Conservation (phyloP, 352 stramenopile genomes). For the Phytophthora hibernalis region DNA sequence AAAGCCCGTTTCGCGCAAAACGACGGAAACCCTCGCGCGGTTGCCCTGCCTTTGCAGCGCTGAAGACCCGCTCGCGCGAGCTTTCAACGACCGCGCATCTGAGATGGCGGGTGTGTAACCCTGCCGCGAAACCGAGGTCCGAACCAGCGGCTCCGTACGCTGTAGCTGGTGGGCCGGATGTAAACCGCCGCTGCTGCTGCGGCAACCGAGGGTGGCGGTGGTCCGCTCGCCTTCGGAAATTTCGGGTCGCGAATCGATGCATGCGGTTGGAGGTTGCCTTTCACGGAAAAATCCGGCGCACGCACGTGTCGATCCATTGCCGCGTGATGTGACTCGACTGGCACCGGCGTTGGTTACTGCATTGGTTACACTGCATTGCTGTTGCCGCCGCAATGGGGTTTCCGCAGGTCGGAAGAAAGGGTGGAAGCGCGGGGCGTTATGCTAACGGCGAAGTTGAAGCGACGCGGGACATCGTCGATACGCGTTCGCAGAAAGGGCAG, state of each 20-base stretch:
- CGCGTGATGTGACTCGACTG: constrained; percentile 39
- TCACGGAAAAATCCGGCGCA: constrained; percentile 48
- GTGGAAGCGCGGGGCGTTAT: constrained; percentile 39
- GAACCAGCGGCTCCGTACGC: constrained; percentile 16
- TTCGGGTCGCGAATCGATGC: constrained; percentile 35
- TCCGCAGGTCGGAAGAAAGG: constrained; percentile 40
- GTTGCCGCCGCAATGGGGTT: constrained; percentile 27
- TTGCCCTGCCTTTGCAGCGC: neutral
- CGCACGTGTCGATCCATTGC: constrained; percentile 29
- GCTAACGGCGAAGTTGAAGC: constrained; percentile 53
- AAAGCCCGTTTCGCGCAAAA: constrained; percentile 34
- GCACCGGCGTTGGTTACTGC: constrained; percentile 20
- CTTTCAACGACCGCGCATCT: constrained; percentile 37
- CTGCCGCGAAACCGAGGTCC: constrained; percentile 12
- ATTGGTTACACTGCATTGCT: neutral
- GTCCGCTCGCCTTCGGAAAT: constrained; percentile 38
- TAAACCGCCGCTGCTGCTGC: neutral
- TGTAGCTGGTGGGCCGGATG: constrained; percentile 19
- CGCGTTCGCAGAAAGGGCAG: constrained; percentile 36
- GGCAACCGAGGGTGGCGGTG: constrained; percentile 15
- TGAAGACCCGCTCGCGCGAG: constrained; percentile 37
- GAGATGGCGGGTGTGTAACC: constrained; percentile 49
- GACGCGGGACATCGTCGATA: constrained; percentile 42
- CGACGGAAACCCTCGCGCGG: constrained; percentile 38
- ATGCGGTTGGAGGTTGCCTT: constrained; percentile 32